Percentiles rank a stretch among this genome's conserved stretches.
Evolutionary conservation across 257 asterid genomes (phyloP).

Genomic region (Solanum corneliomulleri): DNA sequence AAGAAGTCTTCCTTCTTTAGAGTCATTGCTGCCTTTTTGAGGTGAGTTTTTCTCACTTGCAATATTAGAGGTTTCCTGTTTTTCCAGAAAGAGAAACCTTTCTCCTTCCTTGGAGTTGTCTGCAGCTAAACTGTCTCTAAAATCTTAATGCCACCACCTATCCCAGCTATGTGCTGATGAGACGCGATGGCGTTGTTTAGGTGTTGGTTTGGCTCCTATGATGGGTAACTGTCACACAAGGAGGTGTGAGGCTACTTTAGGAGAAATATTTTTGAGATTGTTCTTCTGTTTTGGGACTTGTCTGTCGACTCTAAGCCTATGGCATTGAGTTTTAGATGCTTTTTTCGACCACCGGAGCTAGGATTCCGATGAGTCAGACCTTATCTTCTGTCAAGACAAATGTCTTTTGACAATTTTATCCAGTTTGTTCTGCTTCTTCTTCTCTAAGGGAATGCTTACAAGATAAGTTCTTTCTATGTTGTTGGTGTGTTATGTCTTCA

Average conservation of each 20-base stretch:
- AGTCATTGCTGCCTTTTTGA: background rate
- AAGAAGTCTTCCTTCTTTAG: background rate
- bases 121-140: background rate
- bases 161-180: background rate
- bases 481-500: slow-evolving; percentile 60
- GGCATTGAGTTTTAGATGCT: background rate
- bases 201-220: background rate
- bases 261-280: background rate
- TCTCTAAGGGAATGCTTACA: background rate
- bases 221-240: background rate
- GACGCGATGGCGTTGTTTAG: background rate
- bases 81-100: background rate
- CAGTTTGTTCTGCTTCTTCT: background rate
- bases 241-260: background rate
- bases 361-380: background rate
- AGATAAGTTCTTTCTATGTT: background rate
- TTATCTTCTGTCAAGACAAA: background rate
- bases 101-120: background rate
- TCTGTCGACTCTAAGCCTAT: background rate
- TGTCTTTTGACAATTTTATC: background rate
- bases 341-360: background rate
- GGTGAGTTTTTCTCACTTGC: background rate
- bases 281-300: background rate
- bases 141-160: background rate
- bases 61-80: background rate